Evolutionary conservation across 192 early-diverging fungal genomes (phyloP), one percentile per base, ranked within the genome.

Genomic region (Entomortierella parvispora): DNA sequence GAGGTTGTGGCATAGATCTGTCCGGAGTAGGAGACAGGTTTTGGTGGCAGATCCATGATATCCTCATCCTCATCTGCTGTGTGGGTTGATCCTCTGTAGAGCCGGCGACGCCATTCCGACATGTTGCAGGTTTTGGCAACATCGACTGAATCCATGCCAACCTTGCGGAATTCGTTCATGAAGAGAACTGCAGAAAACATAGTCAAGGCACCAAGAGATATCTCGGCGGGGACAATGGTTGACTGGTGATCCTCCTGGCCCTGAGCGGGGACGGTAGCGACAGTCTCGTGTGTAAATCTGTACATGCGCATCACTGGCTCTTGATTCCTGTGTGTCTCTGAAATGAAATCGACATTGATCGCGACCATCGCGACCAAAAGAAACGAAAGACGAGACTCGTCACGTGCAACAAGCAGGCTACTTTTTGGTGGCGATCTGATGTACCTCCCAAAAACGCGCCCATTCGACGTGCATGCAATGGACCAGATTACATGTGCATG

Each of bases 171-270:
- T 32, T 77, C 74, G 12, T 31, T 58, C 46, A 64, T 64, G 60
- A 77, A 77, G 25, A 77, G 60, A 42, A 77, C 45, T 23, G 74
- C 57, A 1, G 74, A 77, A 43, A 77, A 77, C 74, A 77, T 77
- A 55, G 65, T 60, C 37, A 77, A 55, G 57, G 68, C 68, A 29
- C 52, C 28, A 12, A 77, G 29, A 46, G 26, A 58, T 33, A 77
- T 47, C 43, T 68, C 74, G 28, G 59, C 45, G 9, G 65, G 59
- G 18, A 68, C 17, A 29, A 34, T 26, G 3, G 12, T 26, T 8
- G 0, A 23, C 47, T 56, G 29, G 31, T 29, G 2, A 3, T 34
- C 25, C 3, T 62, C 22, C 22, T 28, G 17, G 61, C 65, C 11
- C 37, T 37, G 12, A 9, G 37, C 5, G 37, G 37, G 12, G 52